phyloP scores from a whole-genome alignment of 768 basidiomycete genomes.

The Naganishia randhawae region DNA sequence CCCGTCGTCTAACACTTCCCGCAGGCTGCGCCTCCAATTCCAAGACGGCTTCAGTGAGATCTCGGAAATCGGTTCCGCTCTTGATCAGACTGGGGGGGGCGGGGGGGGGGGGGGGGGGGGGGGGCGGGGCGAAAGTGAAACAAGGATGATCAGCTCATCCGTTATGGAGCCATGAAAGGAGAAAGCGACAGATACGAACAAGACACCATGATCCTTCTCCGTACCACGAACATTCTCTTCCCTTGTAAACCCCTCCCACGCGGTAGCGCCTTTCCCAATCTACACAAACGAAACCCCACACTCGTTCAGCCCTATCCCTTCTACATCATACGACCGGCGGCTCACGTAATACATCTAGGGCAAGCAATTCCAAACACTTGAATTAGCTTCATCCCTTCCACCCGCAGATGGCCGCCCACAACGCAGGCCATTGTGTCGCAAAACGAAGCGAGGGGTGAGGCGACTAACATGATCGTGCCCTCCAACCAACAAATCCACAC shows the following conservation, averaged over 20 bases:
- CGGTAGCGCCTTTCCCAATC: conserved; percentile 44
- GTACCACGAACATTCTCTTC: conserved; percentile 37
- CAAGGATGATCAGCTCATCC: too few relatives aligned
- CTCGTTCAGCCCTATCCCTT: not conserved
- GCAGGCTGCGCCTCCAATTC: conserved; percentile 61
- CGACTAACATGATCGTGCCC: conserved; percentile 70
- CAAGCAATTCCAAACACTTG: too few relatives aligned
- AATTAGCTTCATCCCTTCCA: too few relatives aligned
- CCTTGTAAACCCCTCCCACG: conserved; percentile 46
- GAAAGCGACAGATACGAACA: not conserved
- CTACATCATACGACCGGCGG: too few relatives aligned
- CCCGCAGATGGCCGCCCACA: too few relatives aligned
- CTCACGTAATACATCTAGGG: conserved; percentile 24
- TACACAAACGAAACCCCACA: not conserved
- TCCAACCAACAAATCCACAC: conserved; percentile 77
- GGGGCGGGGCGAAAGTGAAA: too few relatives aligned
- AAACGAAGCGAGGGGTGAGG: not conserved
- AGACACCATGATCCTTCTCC: conserved; percentile 40
- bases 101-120: too few relatives aligned
- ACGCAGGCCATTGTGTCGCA: too few relatives aligned
- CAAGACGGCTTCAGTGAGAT: conserved; percentile 70
- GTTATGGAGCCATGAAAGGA: too few relatives aligned
- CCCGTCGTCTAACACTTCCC: conserved; percentile 63
- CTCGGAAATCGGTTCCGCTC: conserved; percentile 85
- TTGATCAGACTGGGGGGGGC: conserved; percentile 64